Evolutionary conservation across 2,329 filamentous ascomycete species (phyloP).

Genomic region (Incumbomyces lentus): DNA sequence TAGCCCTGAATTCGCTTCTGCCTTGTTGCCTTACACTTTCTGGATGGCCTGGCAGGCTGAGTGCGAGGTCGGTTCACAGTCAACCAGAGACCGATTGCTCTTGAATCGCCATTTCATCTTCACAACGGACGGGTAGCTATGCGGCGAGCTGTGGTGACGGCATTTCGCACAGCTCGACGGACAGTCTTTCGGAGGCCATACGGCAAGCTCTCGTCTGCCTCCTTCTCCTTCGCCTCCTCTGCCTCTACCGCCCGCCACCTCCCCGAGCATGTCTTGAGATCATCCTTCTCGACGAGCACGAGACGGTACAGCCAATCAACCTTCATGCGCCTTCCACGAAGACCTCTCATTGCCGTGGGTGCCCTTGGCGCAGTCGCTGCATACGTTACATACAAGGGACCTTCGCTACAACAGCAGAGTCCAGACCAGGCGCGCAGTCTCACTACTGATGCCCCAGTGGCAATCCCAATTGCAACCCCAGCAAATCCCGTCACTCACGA

Average conservation of each 20-base stretch:
- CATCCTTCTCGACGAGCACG: slow-evolving; percentile 25
- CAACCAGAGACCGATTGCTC: neutral
- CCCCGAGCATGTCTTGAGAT: slow-evolving; percentile 28
- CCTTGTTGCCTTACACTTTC: too few species aligned
- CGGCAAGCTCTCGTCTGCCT: slow-evolving; percentile 23
- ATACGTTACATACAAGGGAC: slow-evolving; percentile 39
- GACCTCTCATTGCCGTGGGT: slow-evolving; percentile 39
- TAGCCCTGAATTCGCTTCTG: too few species aligned
- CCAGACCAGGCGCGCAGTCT: slow-evolving; percentile 12
- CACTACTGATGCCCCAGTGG: slow-evolving; percentile 12
- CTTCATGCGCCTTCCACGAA: slow-evolving; percentile 40
- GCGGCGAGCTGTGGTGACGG: slow-evolving; percentile 38
- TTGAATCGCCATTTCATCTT: slow-evolving; percentile 7
- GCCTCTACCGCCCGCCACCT: slow-evolving; percentile 20
- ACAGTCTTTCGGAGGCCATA: slow-evolving; percentile 34
- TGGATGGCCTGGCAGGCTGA: neutral
- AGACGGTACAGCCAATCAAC: slow-evolving; percentile 31
- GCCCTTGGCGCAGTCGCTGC: slow-evolving; percentile 38
- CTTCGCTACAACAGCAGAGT: slow-evolving; percentile 12
- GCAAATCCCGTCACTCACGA: slow-evolving; percentile 27
- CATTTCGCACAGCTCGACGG: slow-evolving; percentile 38
- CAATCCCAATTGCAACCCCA: slow-evolving; percentile 16
- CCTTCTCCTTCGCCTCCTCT: too few species aligned
- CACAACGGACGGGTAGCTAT: slow-evolving; percentile 24
- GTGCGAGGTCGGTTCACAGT: too few species aligned